Evolutionary conservation across 2,329 filamentous ascomycete species (phyloP).

Genomic region (Calonectria naviculata): DNA sequence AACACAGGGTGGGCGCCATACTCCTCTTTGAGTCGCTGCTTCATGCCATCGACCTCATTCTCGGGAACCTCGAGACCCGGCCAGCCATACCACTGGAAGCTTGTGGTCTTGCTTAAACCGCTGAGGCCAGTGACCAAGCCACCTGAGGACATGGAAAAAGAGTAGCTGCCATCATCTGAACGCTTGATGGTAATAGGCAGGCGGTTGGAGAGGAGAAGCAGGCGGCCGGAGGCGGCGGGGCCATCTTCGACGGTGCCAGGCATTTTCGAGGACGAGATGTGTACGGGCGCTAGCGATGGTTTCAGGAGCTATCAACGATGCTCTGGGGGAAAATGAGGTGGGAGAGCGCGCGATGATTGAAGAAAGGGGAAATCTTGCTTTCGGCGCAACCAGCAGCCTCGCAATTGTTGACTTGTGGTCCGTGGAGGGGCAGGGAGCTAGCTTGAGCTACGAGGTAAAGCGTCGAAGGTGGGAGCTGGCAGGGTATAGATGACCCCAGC

Average conservation of each 20-base stretch:
- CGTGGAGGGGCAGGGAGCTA: slow-evolving; percentile 41
- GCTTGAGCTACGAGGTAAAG: slow-evolving; percentile 24
- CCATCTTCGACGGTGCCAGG: slow-evolving; percentile 48
- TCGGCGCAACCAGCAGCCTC: slow-evolving; percentile 31
- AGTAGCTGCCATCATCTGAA: slow-evolving; percentile 89
- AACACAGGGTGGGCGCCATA: slow-evolving; percentile 93
- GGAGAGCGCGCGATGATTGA: not conserved
- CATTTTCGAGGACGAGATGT: slow-evolving; percentile 42
- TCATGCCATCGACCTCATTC: slow-evolving; percentile 79
- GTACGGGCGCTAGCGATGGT: not conserved
- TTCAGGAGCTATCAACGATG: not conserved
- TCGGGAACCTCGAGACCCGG: slow-evolving; percentile 93
- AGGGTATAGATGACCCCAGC: slow-evolving; percentile 38
- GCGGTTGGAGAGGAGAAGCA: slow-evolving; percentile 93
- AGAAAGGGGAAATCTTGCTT: slow-evolving; percentile 22
- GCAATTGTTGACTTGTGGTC: slow-evolving; percentile 28
- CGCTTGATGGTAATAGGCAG: slow-evolving; percentile 97
- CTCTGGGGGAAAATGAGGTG: not conserved
- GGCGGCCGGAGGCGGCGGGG: slow-evolving; percentile 56
- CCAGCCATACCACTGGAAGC: slow-evolving; percentile 99
- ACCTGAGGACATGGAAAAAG: slow-evolving; percentile 96
- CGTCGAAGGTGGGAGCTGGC: slow-evolving; percentile 27
- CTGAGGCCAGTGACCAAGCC: slow-evolving; percentile 94
- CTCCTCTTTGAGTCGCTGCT: slow-evolving; percentile 83
- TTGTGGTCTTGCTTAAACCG: slow-evolving; percentile 90